Evolutionary conservation across 768 basidiomycete species (phyloP), one percentile per base, ranked within the genome.

Genomic region (Mycena chlorophos): DNA sequence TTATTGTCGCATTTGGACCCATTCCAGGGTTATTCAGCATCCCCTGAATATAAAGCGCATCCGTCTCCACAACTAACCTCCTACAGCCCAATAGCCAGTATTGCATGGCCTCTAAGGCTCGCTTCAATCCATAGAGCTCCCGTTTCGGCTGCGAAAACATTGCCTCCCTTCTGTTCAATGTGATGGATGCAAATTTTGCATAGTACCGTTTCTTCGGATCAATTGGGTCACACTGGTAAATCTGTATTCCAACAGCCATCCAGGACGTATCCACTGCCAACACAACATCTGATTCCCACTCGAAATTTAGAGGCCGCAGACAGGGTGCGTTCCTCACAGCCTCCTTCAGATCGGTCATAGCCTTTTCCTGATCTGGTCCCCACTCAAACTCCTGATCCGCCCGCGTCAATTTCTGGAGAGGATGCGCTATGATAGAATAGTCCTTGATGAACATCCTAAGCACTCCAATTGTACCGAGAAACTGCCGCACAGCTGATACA

Each of bases 121-220:
- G 49, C 22, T 62, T 73, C 0, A 78, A 31, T 0, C 77, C 72
- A 45, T 68, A 78, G 0, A 78, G 51, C 57, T 79, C 75, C 0
- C 69, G 22, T 39, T 81, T 80, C 0, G 73, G 66, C 49, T 77
- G 75, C 0, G 72, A 74, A 49, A 67, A 75, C 0, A 62, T 25
- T 1, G 63, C 50, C 59, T 76, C 71, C 2, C 68, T 26, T 0
- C 69, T 67, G 25, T 74, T 75, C 17, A 77, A 63, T 0, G 69
- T 58, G 0, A 79, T 73, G 0, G 73, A 78, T 0, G 74, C 66
- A 40, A 77, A 80, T 0, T 63, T 55, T 0, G 66, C 60, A 25
- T 66, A 74, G 14, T 63, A 61, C 0, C 61, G 56, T 13, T 58
- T 55, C 2, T 65, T 61, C 0, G 60, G 63, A 22, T 67, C 62